These are phyloP conservation scores for Vitis riparia DNA, from an alignment of 164 flowering plant species.

Conservation along the genomic window DNA sequence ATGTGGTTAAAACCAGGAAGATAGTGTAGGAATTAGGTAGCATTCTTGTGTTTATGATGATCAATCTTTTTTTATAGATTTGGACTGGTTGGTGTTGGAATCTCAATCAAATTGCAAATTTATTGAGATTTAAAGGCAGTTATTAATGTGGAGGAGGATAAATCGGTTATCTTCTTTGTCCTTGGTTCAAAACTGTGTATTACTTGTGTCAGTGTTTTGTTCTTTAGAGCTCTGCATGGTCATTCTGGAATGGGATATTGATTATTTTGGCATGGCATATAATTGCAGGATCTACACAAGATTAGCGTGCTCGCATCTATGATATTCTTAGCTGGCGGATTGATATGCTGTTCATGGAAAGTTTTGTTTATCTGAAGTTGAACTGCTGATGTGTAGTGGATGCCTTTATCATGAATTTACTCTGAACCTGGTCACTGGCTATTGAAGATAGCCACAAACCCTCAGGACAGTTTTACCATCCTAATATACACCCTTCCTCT, in stretches of 20 bases:
- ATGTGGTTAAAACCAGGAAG: slow-evolving; percentile 1
- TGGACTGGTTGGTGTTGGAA: slow-evolving; percentile 5
- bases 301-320: slow-evolving; percentile 79
- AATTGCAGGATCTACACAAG: slow-evolving; percentile 86
- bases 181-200: slow-evolving; percentile 7
- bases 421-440: slow-evolving; percentile 27
- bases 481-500: not conserved
- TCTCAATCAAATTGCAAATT: slow-evolving; percentile 10
- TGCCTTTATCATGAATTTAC: slow-evolving; percentile 32
- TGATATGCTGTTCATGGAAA: slow-evolving; percentile 81
- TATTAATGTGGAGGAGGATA: slow-evolving; percentile 7
- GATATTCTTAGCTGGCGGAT: slow-evolving; percentile 86
- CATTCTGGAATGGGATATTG: slow-evolving; percentile 51
- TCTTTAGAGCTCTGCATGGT: slow-evolving; percentile 23
- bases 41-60: slow-evolving; percentile 4
- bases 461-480: slow-evolving; percentile 2
- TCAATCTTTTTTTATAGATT: slow-evolving; percentile 1
- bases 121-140: slow-evolving; percentile 11
- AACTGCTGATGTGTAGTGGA: slow-evolving; percentile 42
- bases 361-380: slow-evolving; percentile 72
- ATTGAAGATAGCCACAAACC: slow-evolving; percentile 28
- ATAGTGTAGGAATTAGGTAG: not conserved
- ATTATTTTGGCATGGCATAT: slow-evolving; percentile 71
- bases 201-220: slow-evolving; percentile 15
- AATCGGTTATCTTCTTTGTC: slow-evolving; percentile 9